These are phyloP conservation scores for Fusarium pseudocircinatum DNA, from an alignment of 2,329 filamentous ascomycete species.

Conservation along the genomic window DNA sequence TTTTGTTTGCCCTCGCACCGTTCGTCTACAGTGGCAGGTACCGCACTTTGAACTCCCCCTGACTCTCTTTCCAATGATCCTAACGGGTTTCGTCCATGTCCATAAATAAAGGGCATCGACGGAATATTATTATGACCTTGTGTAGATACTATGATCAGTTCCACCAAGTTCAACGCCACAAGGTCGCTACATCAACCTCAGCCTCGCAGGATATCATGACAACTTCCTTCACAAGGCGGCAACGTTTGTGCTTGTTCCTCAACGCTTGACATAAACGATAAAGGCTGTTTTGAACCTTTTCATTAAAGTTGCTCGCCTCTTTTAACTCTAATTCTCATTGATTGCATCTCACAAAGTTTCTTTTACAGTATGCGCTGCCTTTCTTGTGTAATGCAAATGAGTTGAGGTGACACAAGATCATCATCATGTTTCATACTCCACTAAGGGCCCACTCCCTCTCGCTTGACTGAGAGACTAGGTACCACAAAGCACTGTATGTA, in stretches of 20 bases:
- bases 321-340: neutral
- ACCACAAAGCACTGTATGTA: neutral
- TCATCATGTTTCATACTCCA: neutral
- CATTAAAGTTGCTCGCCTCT: neutral
- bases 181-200: too few relatives aligned
- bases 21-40: neutral
- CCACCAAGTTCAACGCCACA: neutral
- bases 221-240: neutral
- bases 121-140: rapidly evolving
- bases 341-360: neutral
- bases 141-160: neutral
- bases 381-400: too few relatives aligned
- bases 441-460: neutral
- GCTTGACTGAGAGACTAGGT: neutral
- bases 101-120: neutral
- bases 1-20: neutral
- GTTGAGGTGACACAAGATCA: neutral
- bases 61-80: too few relatives aligned
- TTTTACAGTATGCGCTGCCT: neutral
- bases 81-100: too few relatives aligned
- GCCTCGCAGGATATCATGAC: neutral
- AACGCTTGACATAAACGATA: rapidly evolving
- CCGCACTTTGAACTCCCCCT: neutral
- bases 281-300: rapidly evolving
- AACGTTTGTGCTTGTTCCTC: neutral